Evolutionary conservation across 768 basidiomycete species (phyloP).

Genomic region (Termitomyces sp.): DNA sequence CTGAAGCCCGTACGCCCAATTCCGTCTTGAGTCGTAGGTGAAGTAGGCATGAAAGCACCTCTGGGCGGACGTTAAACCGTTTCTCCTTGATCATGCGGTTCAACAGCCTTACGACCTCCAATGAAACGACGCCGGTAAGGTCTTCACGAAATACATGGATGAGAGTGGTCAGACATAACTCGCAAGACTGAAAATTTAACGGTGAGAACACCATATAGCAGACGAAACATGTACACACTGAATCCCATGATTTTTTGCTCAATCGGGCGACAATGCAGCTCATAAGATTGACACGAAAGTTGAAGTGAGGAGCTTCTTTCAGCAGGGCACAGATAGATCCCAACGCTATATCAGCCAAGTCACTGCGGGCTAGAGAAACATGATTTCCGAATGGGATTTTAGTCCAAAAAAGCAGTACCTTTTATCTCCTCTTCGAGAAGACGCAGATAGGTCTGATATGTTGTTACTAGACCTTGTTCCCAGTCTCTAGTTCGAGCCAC

Average conservation of each 20-base stretch:
- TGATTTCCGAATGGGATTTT: neutral
- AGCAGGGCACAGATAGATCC: slow-evolving; percentile 86
- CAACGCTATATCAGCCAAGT: slow-evolving; percentile 63
- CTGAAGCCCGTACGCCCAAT: slow-evolving; percentile 72
- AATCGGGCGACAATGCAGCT: slow-evolving; percentile 76
- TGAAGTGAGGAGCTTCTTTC: slow-evolving; percentile 88
- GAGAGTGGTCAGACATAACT: slow-evolving; percentile 77
- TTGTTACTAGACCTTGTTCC: slow-evolving; percentile 87
- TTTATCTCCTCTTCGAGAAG: slow-evolving; percentile 83
- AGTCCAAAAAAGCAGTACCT: slow-evolving; percentile 37
- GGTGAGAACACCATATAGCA: slow-evolving; percentile 5
- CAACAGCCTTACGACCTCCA: slow-evolving; percentile 84
- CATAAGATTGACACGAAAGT: slow-evolving; percentile 92
- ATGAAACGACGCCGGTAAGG: slow-evolving; percentile 70
- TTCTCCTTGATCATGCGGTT: slow-evolving; percentile 96
- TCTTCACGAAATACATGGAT: slow-evolving; percentile 82
- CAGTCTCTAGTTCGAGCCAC: slow-evolving; percentile 87
- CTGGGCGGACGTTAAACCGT: slow-evolving; percentile 84
- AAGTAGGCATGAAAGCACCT: slow-evolving; percentile 79
- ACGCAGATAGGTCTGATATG: slow-evolving; percentile 87
- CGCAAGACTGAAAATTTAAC: slow-evolving; percentile 55
- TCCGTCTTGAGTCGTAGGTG: slow-evolving; percentile 85
- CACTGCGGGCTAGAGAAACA: slow-evolving; percentile 47
- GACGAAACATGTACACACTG: slow-evolving; percentile 41
- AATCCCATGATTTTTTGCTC: slow-evolving; percentile 85